phyloP scores from a whole-genome alignment of 257 asterid species.

The Verbena officinalis region DNA sequence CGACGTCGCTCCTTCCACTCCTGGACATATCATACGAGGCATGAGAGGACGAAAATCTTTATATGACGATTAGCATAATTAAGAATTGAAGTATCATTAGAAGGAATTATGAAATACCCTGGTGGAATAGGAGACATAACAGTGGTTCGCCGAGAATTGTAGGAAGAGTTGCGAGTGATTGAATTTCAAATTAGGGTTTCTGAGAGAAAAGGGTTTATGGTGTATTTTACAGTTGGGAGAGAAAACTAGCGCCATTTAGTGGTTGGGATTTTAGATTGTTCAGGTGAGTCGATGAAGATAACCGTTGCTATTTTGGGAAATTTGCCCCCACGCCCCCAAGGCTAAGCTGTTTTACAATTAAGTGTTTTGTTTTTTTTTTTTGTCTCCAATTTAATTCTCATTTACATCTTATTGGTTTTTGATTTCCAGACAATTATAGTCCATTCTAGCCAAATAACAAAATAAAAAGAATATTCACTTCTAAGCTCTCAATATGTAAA shows the following conservation, averaged over 20 bases:
- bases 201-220: slow-evolving; percentile 32
- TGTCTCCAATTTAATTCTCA: too few relatives aligned
- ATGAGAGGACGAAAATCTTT: neutral
- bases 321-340: neutral
- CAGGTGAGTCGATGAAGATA: neutral
- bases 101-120: slow-evolving; percentile 17
- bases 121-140: slow-evolving; percentile 23
- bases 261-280: neutral
- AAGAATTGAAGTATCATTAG: neutral
- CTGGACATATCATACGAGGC: slow-evolving; percentile 28
- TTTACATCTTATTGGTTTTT: too few relatives aligned
- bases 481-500: too few relatives aligned
- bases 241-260: slow-evolving; percentile 57
- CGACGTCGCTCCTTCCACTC: slow-evolving; percentile 27
- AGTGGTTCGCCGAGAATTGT: slow-evolving; percentile 18
- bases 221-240: slow-evolving; percentile 30
- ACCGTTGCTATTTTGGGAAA: neutral
- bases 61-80: neutral
- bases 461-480: too few relatives aligned
- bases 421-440: too few relatives aligned
- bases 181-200: slow-evolving; percentile 39
- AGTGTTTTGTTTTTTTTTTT: too few relatives aligned
- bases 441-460: too few relatives aligned
- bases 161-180: slow-evolving; percentile 29
- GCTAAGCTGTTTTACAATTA: too few relatives aligned